Evolutionary conservation across 2,329 filamentous ascomycete species (phyloP), one percentile per base, ranked within the genome.

Genomic region (Claviceps sorghi): DNA sequence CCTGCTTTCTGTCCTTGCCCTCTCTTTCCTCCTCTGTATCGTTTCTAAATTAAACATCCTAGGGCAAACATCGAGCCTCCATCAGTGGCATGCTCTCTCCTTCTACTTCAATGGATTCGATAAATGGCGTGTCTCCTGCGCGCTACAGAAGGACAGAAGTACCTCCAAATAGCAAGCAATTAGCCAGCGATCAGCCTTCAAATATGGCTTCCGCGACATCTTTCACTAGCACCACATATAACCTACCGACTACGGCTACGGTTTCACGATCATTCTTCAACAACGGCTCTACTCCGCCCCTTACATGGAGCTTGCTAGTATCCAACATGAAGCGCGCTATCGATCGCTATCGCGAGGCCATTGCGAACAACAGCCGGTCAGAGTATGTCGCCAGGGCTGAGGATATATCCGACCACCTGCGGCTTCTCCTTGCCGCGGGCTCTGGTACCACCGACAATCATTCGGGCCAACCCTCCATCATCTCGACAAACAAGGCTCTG

Each of bases 361-460:
- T 98, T 60, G 84, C 83, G 56, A 86, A 82, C 60, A 84, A 83
- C 56, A 83, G 85, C 62, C 83, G 90, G 29, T 87, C 89, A 2
- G 89, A 97, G 64, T 97, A 95, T 66, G 93, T 97, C 29, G 84
- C 85, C 53, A 80, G 86, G 56, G 93, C 93, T n/a, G 93, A 98
- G 68, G 91, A 98, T 64, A 96, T 98, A 50, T 97, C 93, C 5
- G 93, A 98, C 65, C 91, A 98, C 65, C 74, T 98, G 53, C 86
- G 93, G 52, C 76, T 97, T 58, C 79, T 98, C 8, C 80, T 98
- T n/a, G 90, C 90, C 32, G 93, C 93, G 52, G 93, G 90, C 9
- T 98, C 93, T 36, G 89, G 91, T 52, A 98, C 93, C 1, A 98
- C 93, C 0, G 93, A 98, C 69, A 98, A 98, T 64, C 93, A 98